phyloP scores from a whole-genome alignment of 345 rosid species.

The Salix caprea region DNA sequence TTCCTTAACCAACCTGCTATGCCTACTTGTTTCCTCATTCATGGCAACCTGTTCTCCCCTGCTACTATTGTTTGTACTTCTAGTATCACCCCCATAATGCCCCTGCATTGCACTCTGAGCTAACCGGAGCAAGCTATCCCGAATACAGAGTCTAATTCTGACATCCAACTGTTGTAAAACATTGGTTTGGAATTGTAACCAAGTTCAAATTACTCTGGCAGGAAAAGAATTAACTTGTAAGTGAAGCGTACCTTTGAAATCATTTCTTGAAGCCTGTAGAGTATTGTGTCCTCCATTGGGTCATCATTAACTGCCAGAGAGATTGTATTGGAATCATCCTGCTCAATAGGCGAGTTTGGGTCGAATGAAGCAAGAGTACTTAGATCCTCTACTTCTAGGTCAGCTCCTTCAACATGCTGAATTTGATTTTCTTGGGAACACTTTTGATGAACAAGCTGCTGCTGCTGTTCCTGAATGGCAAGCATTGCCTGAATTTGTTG shows the following conservation, averaged over 20 bases:
- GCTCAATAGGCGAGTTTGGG: conserved; percentile 52
- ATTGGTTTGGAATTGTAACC: conserved; percentile 21
- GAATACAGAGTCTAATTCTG: conserved; percentile 63
- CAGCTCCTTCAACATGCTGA: conserved; percentile 44
- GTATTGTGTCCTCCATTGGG: conserved; percentile 48
- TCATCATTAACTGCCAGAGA: conserved; percentile 39
- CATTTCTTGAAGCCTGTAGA: conserved; percentile 67
- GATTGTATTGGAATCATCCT: conserved; percentile 48
- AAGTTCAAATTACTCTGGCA: conserved; percentile 12
- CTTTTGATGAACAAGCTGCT: conserved; percentile 56
- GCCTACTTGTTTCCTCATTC: conserved; percentile 36
- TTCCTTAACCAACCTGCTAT: conserved; percentile 44
- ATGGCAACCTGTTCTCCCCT: conserved; percentile 42
- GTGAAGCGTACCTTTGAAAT: conserved; percentile 61
- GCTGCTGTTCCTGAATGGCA: conserved; percentile 84
- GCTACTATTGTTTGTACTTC: conserved; percentile 47
- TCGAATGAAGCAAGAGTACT: conserved; percentile 47
- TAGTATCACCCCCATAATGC: conserved; percentile 50
- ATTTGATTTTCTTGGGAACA: conserved; percentile 41
- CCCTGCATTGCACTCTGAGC: conserved; percentile 84
- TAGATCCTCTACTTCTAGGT: conserved; percentile 38
- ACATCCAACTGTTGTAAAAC: conserved; percentile 58
- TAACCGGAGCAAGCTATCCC: conserved; percentile 96
- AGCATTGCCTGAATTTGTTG: conserved; percentile 98
- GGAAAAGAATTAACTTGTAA: conserved; percentile 13